Evolutionary conservation across 805 yeast genomes (phyloP).

Genomic region (Barnettozyma botsteinii): DNA sequence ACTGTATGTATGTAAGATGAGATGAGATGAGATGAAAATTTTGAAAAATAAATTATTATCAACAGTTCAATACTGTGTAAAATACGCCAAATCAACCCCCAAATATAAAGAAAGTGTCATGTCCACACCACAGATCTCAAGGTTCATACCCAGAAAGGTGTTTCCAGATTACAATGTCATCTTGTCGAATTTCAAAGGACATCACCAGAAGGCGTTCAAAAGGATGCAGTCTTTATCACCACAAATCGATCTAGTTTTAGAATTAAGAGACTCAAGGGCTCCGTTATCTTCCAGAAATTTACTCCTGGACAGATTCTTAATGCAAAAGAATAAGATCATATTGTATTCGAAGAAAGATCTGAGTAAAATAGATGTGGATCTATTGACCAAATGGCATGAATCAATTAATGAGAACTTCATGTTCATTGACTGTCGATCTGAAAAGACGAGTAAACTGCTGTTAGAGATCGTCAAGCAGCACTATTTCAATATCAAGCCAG

Average conservation of each 20-base stretch:
- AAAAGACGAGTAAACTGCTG: constrained; percentile 43
- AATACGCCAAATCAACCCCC: neutral
- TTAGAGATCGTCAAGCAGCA: constrained; percentile 43
- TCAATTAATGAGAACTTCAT: constrained; percentile 36
- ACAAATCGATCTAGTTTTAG: constrained; percentile 75
- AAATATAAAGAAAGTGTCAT: too few relatives aligned
- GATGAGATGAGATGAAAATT: constrained; percentile 3
- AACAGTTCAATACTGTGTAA: too few relatives aligned
- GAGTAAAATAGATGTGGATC: constrained; percentile 36
- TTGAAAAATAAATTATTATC: neutral
- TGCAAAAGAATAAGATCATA: constrained; percentile 50
- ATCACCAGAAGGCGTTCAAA: constrained; percentile 74
- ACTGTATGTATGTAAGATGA: neutral
- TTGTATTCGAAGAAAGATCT: constrained; percentile 75
- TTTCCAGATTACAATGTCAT: constrained; percentile 72
- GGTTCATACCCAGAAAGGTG: constrained; percentile 59
- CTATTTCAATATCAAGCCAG: constrained; percentile 45
- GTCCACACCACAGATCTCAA: too few relatives aligned
- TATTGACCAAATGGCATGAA: constrained; percentile 46
- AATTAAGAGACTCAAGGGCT: constrained; percentile 84
- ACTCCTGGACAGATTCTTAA: constrained; percentile 62
- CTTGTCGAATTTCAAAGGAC: constrained; percentile 82
- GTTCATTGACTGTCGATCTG: constrained; percentile 53
- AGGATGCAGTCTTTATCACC: constrained; percentile 64
- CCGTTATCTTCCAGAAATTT: constrained; percentile 81